Evolutionary conservation across 192 early-diverging fungal genomes (phyloP), one percentile per base, ranked within the genome.

Genomic region (Podila clonocystis): DNA sequence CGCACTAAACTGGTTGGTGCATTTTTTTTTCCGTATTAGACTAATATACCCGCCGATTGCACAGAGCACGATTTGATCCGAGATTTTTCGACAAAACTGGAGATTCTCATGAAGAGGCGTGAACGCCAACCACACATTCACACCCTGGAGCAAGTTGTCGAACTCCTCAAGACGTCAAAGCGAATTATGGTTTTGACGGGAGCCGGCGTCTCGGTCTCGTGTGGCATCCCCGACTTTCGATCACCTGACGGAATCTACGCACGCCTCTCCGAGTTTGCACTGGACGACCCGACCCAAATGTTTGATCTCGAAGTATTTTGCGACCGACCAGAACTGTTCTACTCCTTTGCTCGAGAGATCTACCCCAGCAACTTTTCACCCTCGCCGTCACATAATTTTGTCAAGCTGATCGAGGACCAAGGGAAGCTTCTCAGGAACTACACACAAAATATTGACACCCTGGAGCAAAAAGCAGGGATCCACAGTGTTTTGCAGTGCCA

Each of bases 171-270:
- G 36, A 73, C 72, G 11, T 84, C 91, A 3, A 83, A 85, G 62
- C 91, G 91, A 22, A 96, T 98, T 50, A 89, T 98, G 91, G 93
- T 98, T 20, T 83, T 98, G 63, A 97, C 96, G 8, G 97, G 97
- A 9, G 95, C 95, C 2, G 94, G 96, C 8, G 92, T 94, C 6
- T 98, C 97, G 0, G 97, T 98, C 12, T 96, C 95, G 5, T 98
- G 96, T 57, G 97, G 97, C 1, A 99, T 99, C 36, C 98, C 98
- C 0, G 98, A 99, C 72, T 99, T 99, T 66, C 89, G 97, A 65
- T 98, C 97, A 7, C 90, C 96, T 50, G 91, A 91, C 5, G 97
- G 97, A 5, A 97, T 99, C 49, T 99, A 99, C 73, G 89, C 94
- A 5, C 83, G 94, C 15, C 82, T 97, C 13, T 93, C 96, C 13